Base-by-base conservation (phyloP, 257 asterid species). In the Capsicum baccatum region DNA sequence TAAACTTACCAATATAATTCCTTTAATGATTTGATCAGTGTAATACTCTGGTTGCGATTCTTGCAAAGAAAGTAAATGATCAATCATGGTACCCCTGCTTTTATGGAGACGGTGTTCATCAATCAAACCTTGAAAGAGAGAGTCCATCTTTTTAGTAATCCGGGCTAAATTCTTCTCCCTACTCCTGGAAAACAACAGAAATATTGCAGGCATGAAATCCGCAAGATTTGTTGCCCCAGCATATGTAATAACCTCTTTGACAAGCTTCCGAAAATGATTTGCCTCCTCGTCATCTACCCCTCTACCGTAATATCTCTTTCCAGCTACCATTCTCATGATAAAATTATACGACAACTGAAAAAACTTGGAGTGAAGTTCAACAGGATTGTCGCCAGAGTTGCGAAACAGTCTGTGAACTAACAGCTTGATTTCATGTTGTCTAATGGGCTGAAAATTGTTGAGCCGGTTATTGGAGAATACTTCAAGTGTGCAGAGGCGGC, bases 251-350 rank as follows among this genome's bases (percentile, higher is more conserved):
- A 89, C 90, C 0, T 83, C 54, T 3, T 87, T 85, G 3, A 90
- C 84, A 0, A 90, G 86, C 83, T 64, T 85, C 15, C 87, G 83
- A 19, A 92, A 91, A 66, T 80, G 14, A 81, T 39, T 84, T 7
- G 92, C 91, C 87, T 89, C 92, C 17, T 86, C 83, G 9, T 82
- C 48, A 2, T 85, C 86, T 44, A 68, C 94, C 2, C 67, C 92
- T 44, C 58, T 94, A 0, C 96, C 94, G 4, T 69, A 88, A 50
- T 87, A 89, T 8, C 93, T 68, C 85, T 91, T 92, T 13, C 95
- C 95, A 12, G 89, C 90, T 0, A 91, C 87, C 97, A 92, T 94
- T 63, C 95, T 91, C 97, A 89, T 86, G 26, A 94, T 90, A 19
- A 79, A 76, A 26, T 92, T 94, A 60, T 88, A 88, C 0, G 89